Base-by-base conservation (phyloP, 495 filamentous ascomycete genomes). In the Eremomyces bilateralis region DNA sequence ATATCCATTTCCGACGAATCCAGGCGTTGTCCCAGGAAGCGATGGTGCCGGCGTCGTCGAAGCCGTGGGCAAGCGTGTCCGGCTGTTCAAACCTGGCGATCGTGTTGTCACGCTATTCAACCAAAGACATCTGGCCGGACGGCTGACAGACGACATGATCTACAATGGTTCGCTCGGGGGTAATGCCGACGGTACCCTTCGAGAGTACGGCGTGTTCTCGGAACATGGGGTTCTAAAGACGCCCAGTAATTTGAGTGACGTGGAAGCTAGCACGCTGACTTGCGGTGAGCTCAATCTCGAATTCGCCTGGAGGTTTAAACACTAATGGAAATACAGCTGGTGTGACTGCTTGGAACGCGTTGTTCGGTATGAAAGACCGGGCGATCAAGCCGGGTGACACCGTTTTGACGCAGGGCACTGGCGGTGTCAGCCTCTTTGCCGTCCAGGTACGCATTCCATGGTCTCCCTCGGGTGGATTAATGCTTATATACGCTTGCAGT, bases 351-450 rank as follows among this genome's bases (percentile, higher is more conserved):
- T 91, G 81, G 80, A 88, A 88, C 40, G 76, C 68, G 4, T 56
- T 91, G 4, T 88, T 76, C 40, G 81, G 79, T 0, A 40, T 27
- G 8, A 27, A 13, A 27, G 44, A 44, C 17, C 71, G 62, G 50
- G 46, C 53, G 1, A 41, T 88, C 35, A 67, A 64, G 51, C 69
- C 73, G 0, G 81, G 80, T 1, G 60, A 85, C 35, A 59, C 52
- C 2, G 76, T 91, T 1, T 51, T 91, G 15, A 76, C 77, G 3
- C 76, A 84, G 46, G 81, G 81, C 18, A 85, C 79, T 4, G 81
- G 24, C 13, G 24, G 24, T 8, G 24, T 27, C 13, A 27, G 24
- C 24, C 8, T 27, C 13, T 6, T 13, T 8, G 24, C 24, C 6
- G 13, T n/a, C n/a, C n/a, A n/a, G n/a, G n/a, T n/a, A n/a, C n/a